Evolutionary conservation across 352 stramenopile genomes (phyloP), one percentile per base, ranked within the genome.

Genomic region (Thraustochytrium striatum): DNA sequence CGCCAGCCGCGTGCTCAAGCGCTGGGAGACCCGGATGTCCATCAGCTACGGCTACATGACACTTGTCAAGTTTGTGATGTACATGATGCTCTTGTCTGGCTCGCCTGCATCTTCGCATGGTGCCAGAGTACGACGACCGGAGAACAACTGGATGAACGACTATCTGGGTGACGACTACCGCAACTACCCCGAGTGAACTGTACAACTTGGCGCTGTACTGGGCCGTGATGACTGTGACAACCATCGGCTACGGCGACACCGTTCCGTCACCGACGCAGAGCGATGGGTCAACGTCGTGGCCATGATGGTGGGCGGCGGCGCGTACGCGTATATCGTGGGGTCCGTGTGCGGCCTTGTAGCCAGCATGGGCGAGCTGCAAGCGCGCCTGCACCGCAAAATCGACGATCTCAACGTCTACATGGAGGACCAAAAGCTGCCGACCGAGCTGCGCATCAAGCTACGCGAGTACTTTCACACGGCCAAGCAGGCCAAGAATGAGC

Each of bases 321-420:
- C 61, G 50, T 84, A 81, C 33, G 81, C 81, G n/a, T 84, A 72
- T 59, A 69, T 84, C 13, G 73, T 84, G 16, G 81, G 81, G 8
- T 30, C 28, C 25, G 79, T 84, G 32, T 81, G 55, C 25, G 61
- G 65, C 16, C 38, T 82, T 7, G 55, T 81, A 21, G 35, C 69
- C 28, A 82, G 57, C 43, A 72, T 84, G 43, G 78, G 82, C 58
- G 53, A 81, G 44, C 35, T 72, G 13, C 58, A 11, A 16, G 43
- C 52, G 28, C 57, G 82, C 28, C 61, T 79, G 36, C 53, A 82
- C n/a, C 53, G 43, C 1, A 35, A 79, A 13, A 62, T 82, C 41
- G 81, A 84, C 53, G 39, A 83, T 19, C 28, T 84, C 16, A 83
- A 84, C 75, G 53, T 82, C 28, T 83, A 62, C 69, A 83, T 84